A percentile compares a stretch with the other conserved stretches of the same genome.
phyloP scores from a whole-genome alignment of 179 eudicot species.

The Beta macrorhiza region DNA sequence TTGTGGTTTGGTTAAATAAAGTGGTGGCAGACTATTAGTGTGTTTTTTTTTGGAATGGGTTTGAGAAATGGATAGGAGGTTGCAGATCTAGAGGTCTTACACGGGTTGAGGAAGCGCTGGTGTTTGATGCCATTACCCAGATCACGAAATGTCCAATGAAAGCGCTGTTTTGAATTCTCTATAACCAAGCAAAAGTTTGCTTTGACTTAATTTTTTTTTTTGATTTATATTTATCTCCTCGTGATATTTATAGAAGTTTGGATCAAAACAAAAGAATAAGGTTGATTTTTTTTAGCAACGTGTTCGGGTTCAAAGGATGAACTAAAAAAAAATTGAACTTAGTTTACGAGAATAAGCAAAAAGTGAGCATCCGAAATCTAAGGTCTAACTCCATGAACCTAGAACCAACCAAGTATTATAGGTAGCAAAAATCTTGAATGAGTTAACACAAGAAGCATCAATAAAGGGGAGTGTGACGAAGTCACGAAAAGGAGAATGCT shows the following conservation, averaged over 20 bases:
- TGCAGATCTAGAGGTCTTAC: too few relatives aligned
- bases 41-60: too few relatives aligned
- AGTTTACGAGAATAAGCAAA: not conserved
- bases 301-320: not conserved
- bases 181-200: not conserved
- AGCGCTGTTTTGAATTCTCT: not conserved
- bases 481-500: not conserved
- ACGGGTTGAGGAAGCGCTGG: too few relatives aligned
- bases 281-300: not conserved
- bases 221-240: not conserved
- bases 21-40: too few relatives aligned
- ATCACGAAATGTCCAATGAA: not conserved
- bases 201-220: not conserved
- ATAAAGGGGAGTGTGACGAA: not conserved
- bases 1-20: too few relatives aligned
- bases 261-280: not conserved
- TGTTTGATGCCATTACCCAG: too few relatives aligned
- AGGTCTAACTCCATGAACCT: not conserved
- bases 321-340: not conserved
- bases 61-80: too few relatives aligned
- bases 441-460: not conserved
- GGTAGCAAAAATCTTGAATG: not conserved
- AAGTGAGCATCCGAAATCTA: not conserved
- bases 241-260: not conserved
- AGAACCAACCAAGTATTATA: not conserved